Base-by-base conservation (phyloP, 345 rosid species). In the Punica granatum region DNA sequence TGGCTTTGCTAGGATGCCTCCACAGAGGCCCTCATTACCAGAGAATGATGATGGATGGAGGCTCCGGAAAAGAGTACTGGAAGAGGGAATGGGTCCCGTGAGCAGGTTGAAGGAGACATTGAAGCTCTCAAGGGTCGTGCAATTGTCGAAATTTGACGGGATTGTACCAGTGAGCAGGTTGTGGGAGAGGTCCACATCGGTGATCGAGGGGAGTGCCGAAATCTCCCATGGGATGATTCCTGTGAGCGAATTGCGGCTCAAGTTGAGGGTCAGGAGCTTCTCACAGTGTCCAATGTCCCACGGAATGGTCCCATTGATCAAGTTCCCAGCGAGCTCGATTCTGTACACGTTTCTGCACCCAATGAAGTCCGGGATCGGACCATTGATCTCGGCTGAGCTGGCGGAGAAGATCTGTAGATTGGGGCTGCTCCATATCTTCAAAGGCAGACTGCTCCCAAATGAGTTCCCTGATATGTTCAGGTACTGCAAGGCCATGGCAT, bases 171-270 rank as follows among this genome's bases (percentile, higher is more conserved):
- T 85, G 66, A 94, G 76, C 44, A 78, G 70, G 67, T 94, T 94
- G 31, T 67, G 83, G 36, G 99, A 91, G 64, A 94, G 85, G 69
- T 94, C 99, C 12, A 91, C 83, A 60, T 79, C 89, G 6, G 92
- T 83, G 53, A 94, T 85, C 0, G 85, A 82, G 1, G 90, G 93
- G 59, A 95, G 87, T 1, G 82, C 64, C 0, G 99, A 89, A 4
- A 95, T 87, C 72, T 90, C 93, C 98, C 87, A 78, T 0, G 99
- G 98, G 21, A 95, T 92, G n/a, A 83, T 85, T 0, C 98, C 99
- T 2, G 85, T 69, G 37, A 95, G 84, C 58, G 78, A 70, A 63
- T 95, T 95, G 48, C 73, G 67, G 74, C 96, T 88, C 64, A 95
- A 74, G 66, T 92, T 86, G 66, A 95, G 80, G 26, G 63, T 54